These are phyloP conservation scores for Heliocybe sulcata DNA, from an alignment of 1,284 basidiomycete species.

Conservation along the genomic window DNA sequence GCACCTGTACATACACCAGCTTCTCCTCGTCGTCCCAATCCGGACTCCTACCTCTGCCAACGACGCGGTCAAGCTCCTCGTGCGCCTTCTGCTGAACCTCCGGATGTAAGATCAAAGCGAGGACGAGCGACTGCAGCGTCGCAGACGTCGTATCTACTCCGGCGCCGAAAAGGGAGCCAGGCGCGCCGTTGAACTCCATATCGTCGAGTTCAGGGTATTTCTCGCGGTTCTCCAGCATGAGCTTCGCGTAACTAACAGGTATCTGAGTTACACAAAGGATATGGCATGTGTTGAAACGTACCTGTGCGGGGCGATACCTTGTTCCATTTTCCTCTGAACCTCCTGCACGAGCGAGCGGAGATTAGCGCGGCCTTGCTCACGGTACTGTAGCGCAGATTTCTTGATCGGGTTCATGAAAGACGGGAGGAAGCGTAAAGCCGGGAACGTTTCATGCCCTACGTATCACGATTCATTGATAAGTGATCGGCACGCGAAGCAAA, in stretches of 20 bases:
- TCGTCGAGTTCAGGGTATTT: slow-evolving; percentile 1
- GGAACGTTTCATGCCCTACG: slow-evolving; percentile 1
- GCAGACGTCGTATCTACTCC: slow-evolving; percentile 1
- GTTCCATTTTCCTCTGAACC: not conserved
- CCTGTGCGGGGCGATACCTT: not conserved
- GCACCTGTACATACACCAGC: not conserved
- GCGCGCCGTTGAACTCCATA: not conserved
- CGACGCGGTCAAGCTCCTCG: slow-evolving; percentile 16
- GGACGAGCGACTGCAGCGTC: slow-evolving; percentile 11
- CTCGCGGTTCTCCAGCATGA: not conserved
- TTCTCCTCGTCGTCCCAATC: not conserved
- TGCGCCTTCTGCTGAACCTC: slow-evolving; percentile 13
- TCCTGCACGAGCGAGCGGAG: not conserved
- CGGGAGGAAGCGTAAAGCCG: not conserved
- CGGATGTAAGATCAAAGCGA: slow-evolving; percentile 18
- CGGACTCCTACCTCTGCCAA: slow-evolving; percentile 7
- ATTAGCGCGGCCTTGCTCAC: not conserved
- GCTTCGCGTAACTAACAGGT: not conserved
- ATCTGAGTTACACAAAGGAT: not conserved
- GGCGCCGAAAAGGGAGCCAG: slow-evolving; percentile 1
- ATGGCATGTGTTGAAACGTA: too few relatives aligned
- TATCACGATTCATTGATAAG: not conserved
- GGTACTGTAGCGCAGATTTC: not conserved
- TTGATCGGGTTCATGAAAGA: slow-evolving; percentile 3
- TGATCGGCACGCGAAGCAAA: too few relatives aligned